Evolutionary conservation across 2,329 filamentous ascomycete species (phyloP).

Genomic region (Curvularia verruculosa): DNA sequence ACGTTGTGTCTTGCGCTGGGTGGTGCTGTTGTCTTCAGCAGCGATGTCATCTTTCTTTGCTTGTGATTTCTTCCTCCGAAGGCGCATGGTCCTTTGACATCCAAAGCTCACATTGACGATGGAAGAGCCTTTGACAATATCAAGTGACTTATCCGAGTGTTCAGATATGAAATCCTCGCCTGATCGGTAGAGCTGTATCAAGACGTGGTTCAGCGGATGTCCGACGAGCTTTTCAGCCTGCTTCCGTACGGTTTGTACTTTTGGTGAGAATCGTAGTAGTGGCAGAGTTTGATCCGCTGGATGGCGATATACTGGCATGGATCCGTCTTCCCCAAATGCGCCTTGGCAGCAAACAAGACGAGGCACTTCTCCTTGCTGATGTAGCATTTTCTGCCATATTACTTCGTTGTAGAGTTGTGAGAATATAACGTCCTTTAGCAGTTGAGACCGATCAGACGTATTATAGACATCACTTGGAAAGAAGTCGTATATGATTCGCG

Average conservation of each 20-base stretch:
- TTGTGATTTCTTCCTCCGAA: constrained; percentile 75
- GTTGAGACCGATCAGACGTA: constrained; percentile 36
- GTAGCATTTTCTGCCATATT: constrained; percentile 88
- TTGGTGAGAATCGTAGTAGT: constrained; percentile 74
- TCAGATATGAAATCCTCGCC: constrained; percentile 93
- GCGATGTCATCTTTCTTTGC: constrained; percentile 15
- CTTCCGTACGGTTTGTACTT: constrained; percentile 70
- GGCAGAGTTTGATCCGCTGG: constrained; percentile 87
- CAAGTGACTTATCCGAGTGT: constrained; percentile 95
- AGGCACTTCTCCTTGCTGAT: constrained; percentile 89
- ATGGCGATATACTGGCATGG: constrained; percentile 90
- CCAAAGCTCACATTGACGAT: constrained; percentile 96
- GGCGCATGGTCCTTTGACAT: constrained; percentile 85
- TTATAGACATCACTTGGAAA: constrained; percentile 57
- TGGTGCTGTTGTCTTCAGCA: constrained; percentile 31
- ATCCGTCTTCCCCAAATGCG: constrained; percentile 68
- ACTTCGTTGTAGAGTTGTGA: constrained; percentile 74
- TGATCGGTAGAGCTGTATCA: constrained; percentile 92
- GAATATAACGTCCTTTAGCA: constrained; percentile 67
- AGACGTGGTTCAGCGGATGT: constrained; percentile 84
- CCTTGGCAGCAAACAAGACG: constrained; percentile 91
- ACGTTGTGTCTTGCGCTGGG: constrained; percentile 64
- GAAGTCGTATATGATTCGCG: constrained; percentile 72
- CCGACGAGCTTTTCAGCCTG: constrained; percentile 74
- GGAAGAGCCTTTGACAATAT: constrained; percentile 78